Evolutionary conservation across 176 grass and related monocot species (phyloP), one percentile per base, ranked within the genome.

Genomic region (Chloris gayana): DNA sequence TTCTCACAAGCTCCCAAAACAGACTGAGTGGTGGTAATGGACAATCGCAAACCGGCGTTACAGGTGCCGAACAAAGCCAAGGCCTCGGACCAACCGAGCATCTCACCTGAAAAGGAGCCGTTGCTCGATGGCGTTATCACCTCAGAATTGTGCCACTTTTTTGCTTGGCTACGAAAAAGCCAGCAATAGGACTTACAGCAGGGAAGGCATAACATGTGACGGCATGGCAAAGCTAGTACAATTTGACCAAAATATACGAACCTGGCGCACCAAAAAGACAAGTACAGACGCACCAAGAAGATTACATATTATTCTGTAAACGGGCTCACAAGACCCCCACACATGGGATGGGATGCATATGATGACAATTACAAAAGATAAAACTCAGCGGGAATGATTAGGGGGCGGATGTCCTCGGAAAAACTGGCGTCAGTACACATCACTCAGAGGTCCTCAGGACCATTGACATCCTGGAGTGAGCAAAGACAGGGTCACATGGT

Each of bases 361-460:
- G 71, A 87, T 45, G 71, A 80, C 46, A 91, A 84, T 87, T 58
- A 87, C 78, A 84, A 57, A 61, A 76, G 35, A 61, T 32, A 70
- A 50, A 86, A 25, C 80, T 83, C 82, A 25, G 58, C 14, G 26
- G 80, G 69, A 46, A 26, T 58, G 46, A 85, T 37, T 24, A 24
- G 37, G 72, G 78, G 72, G 78, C 29, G 31, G 73, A 73, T 21
- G 12, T 26, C 86, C 77, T 46, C 17, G 24, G 41, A 47, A 87
- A 87, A 92, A 86, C 57, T 81, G 76, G 80, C 42, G 83, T 58
- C 1, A 1, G 12, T 9, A 27, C 54, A 72, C 35, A 6, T 15
- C 24, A 24, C 82, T 96, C 71, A 96, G 44, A 96, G 57, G 82
- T 96, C 93, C 82, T 90, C 75, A 0, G 87, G 90, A 14, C 85